A percentile compares a stretch with the other conserved stretches of the same genome.
Evolutionary conservation across 2,329 filamentous ascomycete genomes (phyloP).

Genomic region (Teratosphaeria destructans): DNA sequence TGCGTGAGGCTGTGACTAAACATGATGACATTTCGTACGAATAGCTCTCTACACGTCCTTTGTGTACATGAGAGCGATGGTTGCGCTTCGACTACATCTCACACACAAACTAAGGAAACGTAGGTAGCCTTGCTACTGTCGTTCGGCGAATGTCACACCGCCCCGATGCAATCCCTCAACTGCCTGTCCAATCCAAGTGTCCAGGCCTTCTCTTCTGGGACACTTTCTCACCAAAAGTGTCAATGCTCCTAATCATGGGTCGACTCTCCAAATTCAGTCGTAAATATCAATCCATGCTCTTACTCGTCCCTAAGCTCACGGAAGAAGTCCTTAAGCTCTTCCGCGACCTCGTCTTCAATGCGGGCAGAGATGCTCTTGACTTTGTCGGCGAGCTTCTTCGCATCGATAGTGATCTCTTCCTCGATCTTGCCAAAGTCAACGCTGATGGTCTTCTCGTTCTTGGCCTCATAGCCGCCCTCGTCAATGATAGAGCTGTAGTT

Average conservation of each 20-base stretch:
- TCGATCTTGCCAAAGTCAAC: constrained; percentile 32
- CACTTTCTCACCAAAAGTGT: neutral
- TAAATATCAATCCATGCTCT: neutral
- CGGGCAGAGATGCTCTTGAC: constrained; percentile 35
- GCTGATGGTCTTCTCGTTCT: constrained; percentile 14
- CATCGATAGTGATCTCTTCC: constrained; percentile 30
- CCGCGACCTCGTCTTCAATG: constrained; percentile 28
- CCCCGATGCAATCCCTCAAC: neutral
- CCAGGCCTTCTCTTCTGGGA: neutral
- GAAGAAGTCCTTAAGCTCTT: constrained; percentile 10
- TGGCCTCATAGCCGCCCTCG: constrained; percentile 27
- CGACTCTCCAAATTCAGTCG: neutral
- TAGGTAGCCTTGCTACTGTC: neutral
- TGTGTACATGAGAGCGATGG: neutral
- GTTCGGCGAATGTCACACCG: neutral
- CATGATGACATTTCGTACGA: neutral
- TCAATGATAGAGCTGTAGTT: constrained; percentile 57
- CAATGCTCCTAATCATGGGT: neutral
- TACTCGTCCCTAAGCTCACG: constrained; percentile 2
- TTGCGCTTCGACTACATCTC: neutral
- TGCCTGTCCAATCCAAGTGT: neutral
- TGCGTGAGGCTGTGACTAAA: neutral
- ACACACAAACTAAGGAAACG: neutral
- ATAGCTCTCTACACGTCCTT: neutral
- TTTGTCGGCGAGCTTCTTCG: constrained; percentile 28